phyloP scores from a whole-genome alignment of 768 basidiomycete species.

The Lactifluus hygrophoroides region DNA sequence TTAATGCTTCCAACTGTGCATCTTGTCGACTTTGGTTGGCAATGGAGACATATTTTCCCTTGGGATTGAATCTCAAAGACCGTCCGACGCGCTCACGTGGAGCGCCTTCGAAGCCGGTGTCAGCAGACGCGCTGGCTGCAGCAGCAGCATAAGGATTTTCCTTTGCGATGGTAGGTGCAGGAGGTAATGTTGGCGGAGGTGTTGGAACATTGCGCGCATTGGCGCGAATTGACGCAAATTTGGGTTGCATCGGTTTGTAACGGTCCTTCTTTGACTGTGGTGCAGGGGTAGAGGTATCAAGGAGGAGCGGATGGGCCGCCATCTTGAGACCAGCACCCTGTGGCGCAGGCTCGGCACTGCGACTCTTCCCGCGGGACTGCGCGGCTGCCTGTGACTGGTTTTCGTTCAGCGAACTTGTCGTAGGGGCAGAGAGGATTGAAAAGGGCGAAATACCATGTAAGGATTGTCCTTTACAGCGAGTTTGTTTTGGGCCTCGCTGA shows the following conservation, averaged over 20 bases:
- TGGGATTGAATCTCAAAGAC: conserved; percentile 78
- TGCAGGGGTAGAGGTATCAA: conserved; percentile 52
- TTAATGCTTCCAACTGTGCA: conserved; percentile 78
- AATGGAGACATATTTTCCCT: conserved; percentile 82
- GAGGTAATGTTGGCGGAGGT: conserved; percentile 38
- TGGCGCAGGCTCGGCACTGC: conserved; percentile 51
- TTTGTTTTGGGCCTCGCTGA: conserved; percentile 74
- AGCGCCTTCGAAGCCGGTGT: conserved; percentile 62
- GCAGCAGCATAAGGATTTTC: conserved; percentile 75
- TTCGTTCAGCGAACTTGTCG: not conserved
- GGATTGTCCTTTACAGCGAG: conserved; percentile 74
- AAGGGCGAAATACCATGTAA: conserved; percentile 58
- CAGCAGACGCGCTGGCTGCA: conserved; percentile 36
- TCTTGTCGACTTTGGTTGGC: conserved; percentile 68
- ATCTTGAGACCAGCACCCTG: conserved; percentile 82
- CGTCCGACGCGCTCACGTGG: conserved; percentile 64
- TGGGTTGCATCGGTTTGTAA: conserved; percentile 98
- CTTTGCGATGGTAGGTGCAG: conserved; percentile 29
- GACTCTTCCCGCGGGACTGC: conserved; percentile 46
- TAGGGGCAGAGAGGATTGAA: not conserved
- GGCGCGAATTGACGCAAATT: conserved; percentile 93
- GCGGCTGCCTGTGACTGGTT: conserved; percentile 35
- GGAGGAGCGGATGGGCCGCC: conserved; percentile 80
- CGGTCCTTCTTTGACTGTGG: conserved; percentile 80
- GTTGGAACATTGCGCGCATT: conserved; percentile 72